Conservation (phyloP, 129 eudicot genomes). For the Chrysanthemum makinoi region DNA sequence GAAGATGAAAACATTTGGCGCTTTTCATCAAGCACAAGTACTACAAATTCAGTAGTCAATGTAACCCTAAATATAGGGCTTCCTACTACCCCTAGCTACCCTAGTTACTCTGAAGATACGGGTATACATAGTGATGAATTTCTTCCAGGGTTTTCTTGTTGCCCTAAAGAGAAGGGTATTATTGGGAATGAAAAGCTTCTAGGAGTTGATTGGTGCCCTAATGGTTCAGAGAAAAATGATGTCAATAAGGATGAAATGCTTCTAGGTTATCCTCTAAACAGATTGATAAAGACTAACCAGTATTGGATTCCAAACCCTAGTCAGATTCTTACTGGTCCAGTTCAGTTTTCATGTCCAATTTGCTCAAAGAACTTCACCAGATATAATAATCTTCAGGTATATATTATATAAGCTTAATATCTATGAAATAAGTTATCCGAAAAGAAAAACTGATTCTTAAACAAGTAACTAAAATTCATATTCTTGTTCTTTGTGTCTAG, state of each 20-base stretch:
- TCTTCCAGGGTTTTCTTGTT: slow-evolving; percentile 22
- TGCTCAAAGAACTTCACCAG: slow-evolving; percentile 66
- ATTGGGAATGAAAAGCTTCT: slow-evolving; percentile 20
- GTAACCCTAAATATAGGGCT: slow-evolving; percentile 45
- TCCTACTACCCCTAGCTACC: slow-evolving; percentile 26
- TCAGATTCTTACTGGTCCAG: slow-evolving; percentile 64
- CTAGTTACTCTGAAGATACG: slow-evolving; percentile 10
- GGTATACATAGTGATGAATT: slow-evolving; percentile 15
- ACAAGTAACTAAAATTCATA: too few species aligned
- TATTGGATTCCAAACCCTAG: slow-evolving; percentile 64
- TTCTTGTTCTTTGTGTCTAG: too few species aligned
- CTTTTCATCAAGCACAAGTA: slow-evolving; percentile 8
- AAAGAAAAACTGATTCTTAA: not conserved
- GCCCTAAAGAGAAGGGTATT: slow-evolving; percentile 21
- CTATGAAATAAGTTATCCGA: not conserved
- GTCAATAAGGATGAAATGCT: slow-evolving; percentile 17
- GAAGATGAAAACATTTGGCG: not conserved
- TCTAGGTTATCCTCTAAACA: slow-evolving; percentile 34
- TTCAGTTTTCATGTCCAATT: slow-evolving; percentile 57
- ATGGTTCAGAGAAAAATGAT: not conserved
- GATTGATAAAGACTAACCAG: slow-evolving; percentile 20
- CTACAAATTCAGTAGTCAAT: slow-evolving; percentile 21
- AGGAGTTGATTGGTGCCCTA: slow-evolving; percentile 24
- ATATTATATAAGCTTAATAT: not conserved
- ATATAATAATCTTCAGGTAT: slow-evolving; percentile 70